A percentile compares a stretch with the other conserved stretches of the same genome.
Evolutionary conservation across 2,329 filamentous ascomycete species (phyloP).

Genomic region (Fusarium anguioides): DNA sequence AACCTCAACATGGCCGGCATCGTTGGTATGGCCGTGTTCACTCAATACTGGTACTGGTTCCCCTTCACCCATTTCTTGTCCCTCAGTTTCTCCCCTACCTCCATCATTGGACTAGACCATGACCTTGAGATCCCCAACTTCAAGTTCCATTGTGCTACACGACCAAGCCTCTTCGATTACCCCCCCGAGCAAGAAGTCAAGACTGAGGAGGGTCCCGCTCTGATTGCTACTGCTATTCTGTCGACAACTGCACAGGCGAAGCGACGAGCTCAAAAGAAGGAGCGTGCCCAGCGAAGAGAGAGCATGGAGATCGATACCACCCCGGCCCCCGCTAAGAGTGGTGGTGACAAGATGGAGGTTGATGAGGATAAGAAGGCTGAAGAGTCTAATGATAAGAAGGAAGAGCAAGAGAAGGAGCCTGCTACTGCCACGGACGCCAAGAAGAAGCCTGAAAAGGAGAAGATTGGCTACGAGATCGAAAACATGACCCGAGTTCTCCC

Average conservation of each 20-base stretch:
- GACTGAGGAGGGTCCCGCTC: conserved; percentile 89
- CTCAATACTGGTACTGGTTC: conserved; percentile 99
- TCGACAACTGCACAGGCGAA: conserved; percentile 98
- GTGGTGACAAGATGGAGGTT: conserved; percentile 88
- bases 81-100: conserved; percentile 94
- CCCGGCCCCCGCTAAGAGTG: conserved; percentile 64
- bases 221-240: conserved; percentile 94
- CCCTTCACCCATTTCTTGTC: conserved; percentile 97
- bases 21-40: conserved; percentile 97
- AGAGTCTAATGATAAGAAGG: conserved; percentile 70
- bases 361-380: conserved; percentile 71
- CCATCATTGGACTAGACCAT: conserved; percentile 93
- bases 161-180: conserved; percentile 96
- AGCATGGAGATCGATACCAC: conserved; percentile 94
- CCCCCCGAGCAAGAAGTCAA: conserved; percentile 97
- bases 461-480: conserved; percentile 93
- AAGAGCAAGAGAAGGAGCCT: conserved; percentile 69
- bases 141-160: conserved; percentile 95
- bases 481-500: conserved; percentile 98
- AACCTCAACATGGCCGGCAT: conserved; percentile 99
- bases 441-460: conserved; percentile 96
- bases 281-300: conserved; percentile 86
- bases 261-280: conserved; percentile 92
- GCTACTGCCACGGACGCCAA: conserved; percentile 69
- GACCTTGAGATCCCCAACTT: conserved; percentile 93